Evolutionary conservation across 1,284 basidiomycete genomes (phyloP), one percentile per base, ranked within the genome.

Genomic region (Fistulinella staudtii): DNA sequence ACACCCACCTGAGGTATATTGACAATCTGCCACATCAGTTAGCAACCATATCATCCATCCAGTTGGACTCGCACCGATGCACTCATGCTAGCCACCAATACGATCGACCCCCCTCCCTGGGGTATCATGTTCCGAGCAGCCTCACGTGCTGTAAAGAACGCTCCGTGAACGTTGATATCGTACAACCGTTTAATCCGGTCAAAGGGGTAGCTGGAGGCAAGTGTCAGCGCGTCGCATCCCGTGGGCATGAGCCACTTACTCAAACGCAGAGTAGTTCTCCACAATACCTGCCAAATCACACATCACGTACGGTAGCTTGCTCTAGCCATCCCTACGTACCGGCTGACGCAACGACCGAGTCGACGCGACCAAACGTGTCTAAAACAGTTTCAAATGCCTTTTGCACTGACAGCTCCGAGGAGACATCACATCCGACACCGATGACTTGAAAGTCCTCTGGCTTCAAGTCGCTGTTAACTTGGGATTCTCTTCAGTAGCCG

Each of bases 91-190:
- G 89, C 82, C 47, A 98, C 82, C 49, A 98, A 75, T 50, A 93
- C 80, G 60, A 97, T 90, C 43, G 85, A 86, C 8, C 93, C 93
- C 36, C 77, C 77, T 25, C 85, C 81, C 44, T 77, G 72, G 13
- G 82, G 79, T 53, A 89, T 83, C 88, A 89, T 89, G 64, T 77
- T 69, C 63, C 84, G 68, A 53, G 92, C 91, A 1, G 89, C 93
- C 67, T 97, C 93, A 22, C 93, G 83, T 4, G 95, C 94, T 24
- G 93, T 95, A 71, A 86, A 95, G 73, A 91, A 93, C 14, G 83
- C 79, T 41, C 93, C 93, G 63, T 95, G 90, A 43, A 98, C 87
- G 64, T 98, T 97, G 73, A 97, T 84, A 61, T 93, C 91, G 60
- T 89, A 88, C 42, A 98, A 72, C 36, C 82, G 80, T 64, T 84